Evolutionary conservation across 1,284 basidiomycete genomes (phyloP).

Genomic region (Vanrija sp.): DNA sequence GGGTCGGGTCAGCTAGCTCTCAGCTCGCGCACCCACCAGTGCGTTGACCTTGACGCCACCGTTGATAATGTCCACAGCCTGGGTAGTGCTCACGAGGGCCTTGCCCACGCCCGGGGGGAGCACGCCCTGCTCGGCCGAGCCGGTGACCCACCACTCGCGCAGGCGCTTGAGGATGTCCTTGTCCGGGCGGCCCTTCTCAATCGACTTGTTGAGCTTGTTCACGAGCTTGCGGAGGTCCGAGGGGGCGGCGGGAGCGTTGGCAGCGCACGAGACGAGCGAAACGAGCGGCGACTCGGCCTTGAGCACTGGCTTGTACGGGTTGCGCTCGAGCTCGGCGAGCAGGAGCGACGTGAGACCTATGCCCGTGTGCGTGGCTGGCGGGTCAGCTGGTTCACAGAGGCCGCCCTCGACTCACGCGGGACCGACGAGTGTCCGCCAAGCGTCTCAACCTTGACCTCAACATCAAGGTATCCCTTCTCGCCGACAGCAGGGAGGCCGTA

Average conservation of each 20-base stretch:
- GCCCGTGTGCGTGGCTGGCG: slow-evolving; percentile 38
- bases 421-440: slow-evolving; percentile 65
- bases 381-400: background rate
- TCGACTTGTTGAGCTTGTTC: slow-evolving; percentile 17
- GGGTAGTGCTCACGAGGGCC: slow-evolving; percentile 40
- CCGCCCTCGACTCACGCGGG: slow-evolving; percentile 51
- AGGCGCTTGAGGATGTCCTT: slow-evolving; percentile 34
- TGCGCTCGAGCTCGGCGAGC: slow-evolving; percentile 38
- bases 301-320: slow-evolving; percentile 36
- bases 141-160: slow-evolving; percentile 25
- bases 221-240: slow-evolving; percentile 23
- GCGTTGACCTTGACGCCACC: slow-evolving; percentile 47
- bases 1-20: background rate
- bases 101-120: slow-evolving; percentile 20
- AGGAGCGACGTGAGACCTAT: slow-evolving; percentile 44
- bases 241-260: slow-evolving; percentile 27
- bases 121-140: slow-evolving; percentile 19
- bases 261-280: slow-evolving; percentile 30
- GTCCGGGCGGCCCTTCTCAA: slow-evolving; percentile 24
- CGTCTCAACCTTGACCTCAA: slow-evolving; percentile 56
- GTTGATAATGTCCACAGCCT: slow-evolving; percentile 43
- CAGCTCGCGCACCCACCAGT: slow-evolving; percentile 12
- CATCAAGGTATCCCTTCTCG: slow-evolving; percentile 65
- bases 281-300: slow-evolving; percentile 29
- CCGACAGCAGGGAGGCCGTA: slow-evolving; percentile 57